These are phyloP conservation scores for Ceratocystis eucalypticola DNA, from an alignment of 2,329 filamentous ascomycete species.

Conservation along the genomic window DNA sequence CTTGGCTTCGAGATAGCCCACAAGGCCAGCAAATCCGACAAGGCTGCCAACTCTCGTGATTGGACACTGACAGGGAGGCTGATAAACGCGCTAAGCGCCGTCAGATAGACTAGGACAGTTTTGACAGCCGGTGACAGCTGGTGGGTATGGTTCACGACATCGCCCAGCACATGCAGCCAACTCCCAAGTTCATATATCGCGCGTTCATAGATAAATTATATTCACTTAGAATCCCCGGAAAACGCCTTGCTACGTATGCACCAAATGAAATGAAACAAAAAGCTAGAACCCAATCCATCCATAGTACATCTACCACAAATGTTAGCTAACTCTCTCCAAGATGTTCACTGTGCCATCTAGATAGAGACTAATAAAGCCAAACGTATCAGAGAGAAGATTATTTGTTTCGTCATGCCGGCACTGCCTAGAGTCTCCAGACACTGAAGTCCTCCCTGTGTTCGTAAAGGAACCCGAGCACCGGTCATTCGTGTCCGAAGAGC, in stretches of 20 bases:
- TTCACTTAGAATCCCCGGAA: neutral
- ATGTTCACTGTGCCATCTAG: neutral
- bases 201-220: neutral
- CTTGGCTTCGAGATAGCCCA: neutral
- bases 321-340: neutral
- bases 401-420: slow-evolving; percentile 27
- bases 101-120: neutral
- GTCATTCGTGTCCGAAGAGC: slow-evolving; percentile 9
- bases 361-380: neutral
- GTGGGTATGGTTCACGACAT: neutral
- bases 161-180: neutral
- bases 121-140: neutral
- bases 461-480: neutral
- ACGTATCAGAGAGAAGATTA: slow-evolving; percentile 42
- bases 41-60: slow-evolving; percentile 10
- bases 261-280: no score
- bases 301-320: neutral
- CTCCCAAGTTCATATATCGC: neutral
- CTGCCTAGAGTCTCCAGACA: slow-evolving; percentile 11
- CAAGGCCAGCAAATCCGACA: slow-evolving; percentile 1
- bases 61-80: neutral
- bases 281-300: neutral
- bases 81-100: slow-evolving; percentile 9
- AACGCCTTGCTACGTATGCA: neutral
- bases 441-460: slow-evolving; percentile 11